phyloP scores from a whole-genome alignment of 208 protist species.

The Trypanosoma mega region DNA sequence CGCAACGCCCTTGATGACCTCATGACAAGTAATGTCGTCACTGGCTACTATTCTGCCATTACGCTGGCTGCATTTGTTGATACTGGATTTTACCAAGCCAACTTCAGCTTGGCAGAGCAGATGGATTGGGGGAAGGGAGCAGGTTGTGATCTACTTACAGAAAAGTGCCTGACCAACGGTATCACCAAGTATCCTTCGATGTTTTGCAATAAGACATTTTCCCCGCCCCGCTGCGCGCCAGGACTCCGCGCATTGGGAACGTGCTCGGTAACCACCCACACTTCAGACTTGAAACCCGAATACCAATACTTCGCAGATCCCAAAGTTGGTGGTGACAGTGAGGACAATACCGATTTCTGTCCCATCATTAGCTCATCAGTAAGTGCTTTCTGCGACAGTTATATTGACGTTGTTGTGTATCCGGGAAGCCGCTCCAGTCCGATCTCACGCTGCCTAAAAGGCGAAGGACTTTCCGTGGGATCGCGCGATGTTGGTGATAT shows the following conservation, averaged over 20 bases:
- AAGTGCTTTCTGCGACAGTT: not conserved
- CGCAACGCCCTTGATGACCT: slow-evolving; percentile 68
- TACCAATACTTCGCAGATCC: not conserved
- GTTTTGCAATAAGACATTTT: too few relatives aligned
- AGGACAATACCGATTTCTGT: not conserved
- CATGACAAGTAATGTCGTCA: slow-evolving; percentile 46
- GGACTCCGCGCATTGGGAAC: too few relatives aligned
- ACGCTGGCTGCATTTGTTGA: slow-evolving; percentile 77
- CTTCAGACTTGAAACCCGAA: not conserved
- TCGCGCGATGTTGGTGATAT: not conserved
- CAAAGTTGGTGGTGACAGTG: not conserved
- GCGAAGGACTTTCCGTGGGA: not conserved
- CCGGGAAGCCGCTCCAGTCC: not conserved
- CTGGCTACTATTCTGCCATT: slow-evolving; percentile 45
- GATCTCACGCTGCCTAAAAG: not conserved
- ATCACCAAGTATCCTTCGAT: too few relatives aligned
- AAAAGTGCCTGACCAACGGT: slow-evolving; percentile 48
- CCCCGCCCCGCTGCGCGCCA: too few relatives aligned
- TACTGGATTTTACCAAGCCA: slow-evolving; percentile 61
- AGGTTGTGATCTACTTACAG: slow-evolving; percentile 49
- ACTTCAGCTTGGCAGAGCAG: slow-evolving; percentile 45
- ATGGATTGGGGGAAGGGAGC: slow-evolving; percentile 57
- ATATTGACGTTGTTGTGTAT: not conserved
- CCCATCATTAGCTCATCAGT: not conserved
- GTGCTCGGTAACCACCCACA: not conserved